Percentiles rank a stretch among this genome's conserved stretches.
Conservation (phyloP, 2,329 filamentous ascomycete species). For the Neopestalotiopsis rosae region DNA sequence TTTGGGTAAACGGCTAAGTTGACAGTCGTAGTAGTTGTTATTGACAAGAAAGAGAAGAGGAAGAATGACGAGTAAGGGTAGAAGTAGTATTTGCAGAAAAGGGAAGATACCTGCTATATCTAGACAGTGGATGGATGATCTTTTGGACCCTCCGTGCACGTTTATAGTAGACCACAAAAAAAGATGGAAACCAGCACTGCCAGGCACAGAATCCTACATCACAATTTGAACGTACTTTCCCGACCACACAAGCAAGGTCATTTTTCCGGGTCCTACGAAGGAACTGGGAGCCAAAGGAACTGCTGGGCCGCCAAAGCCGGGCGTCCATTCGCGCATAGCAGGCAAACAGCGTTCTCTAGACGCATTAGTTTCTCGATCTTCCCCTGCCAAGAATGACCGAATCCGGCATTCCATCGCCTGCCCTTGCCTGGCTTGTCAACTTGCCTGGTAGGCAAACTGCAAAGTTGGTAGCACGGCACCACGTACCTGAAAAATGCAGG, state of each 20-base stretch:
- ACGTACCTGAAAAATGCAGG: conserved; percentile 21
- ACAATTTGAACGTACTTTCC: background rate
- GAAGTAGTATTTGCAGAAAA: conserved; percentile 6
- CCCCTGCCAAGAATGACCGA: conserved; percentile 29
- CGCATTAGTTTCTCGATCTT: conserved; percentile 16
- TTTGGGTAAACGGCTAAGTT: background rate
- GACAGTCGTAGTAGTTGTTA: background rate
- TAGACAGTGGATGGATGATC: conserved; percentile 2
- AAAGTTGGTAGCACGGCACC: conserved; percentile 12
- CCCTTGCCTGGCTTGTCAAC: too few relatives aligned
- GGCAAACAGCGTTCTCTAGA: background rate
- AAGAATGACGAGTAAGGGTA: background rate
- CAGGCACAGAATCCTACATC: background rate
- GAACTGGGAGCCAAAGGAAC: background rate
- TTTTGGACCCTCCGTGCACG: background rate
- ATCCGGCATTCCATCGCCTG: conserved; percentile 11
- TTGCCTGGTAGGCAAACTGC: background rate
- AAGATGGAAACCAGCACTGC: background rate
- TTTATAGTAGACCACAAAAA: background rate
- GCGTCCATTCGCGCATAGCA: background rate
- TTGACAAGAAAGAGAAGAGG: background rate
- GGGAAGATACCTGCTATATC: conserved; percentile 12
- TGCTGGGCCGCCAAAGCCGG: background rate
- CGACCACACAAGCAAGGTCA: background rate
- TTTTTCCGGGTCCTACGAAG: background rate